Base-by-base conservation (phyloP, 2,329 filamentous ascomycete genomes). In the Aspergillus aculeatinus region DNA sequence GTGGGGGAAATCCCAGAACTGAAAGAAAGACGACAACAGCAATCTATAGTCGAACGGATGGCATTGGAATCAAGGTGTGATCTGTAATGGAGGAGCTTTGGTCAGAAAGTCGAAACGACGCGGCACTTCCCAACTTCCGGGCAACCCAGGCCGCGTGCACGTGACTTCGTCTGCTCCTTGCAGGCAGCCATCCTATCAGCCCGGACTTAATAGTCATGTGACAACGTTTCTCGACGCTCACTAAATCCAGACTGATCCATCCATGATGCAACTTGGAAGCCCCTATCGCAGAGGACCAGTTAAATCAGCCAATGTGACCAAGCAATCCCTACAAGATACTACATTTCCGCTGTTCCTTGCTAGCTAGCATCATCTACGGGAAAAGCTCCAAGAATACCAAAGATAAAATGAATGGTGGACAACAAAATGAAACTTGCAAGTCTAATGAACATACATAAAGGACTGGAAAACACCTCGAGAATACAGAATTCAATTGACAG, bases 401-500 rank as follows among this genome's bases (percentile, higher is more conserved):
- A 63, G 59, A 64, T 60, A 60, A 61, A 59, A 63, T 50, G 42
- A 60, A 49, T 50, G 55, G 48, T 47, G 48, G 39, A 19, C 47
- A 55, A 57, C 53, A 60, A 16, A 60, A 68, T 67, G 65, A 65
- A 69, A 68, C 66, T 64, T 59, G 57, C 65, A 68, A 68, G 65
- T 69, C 64, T 68, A 68, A 63, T 65, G 51, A 69, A 68, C 65
- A 66, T 58, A 66, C 51, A 64, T 58, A 56, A 68, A 59, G n/a
- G 53, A 64, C 57, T 55, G 56, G 57, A 51, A 57, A 68, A 74
- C 68, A 70, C 69, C 69, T 68, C 65, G 63, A 67, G 63, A 62
- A 68, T 71, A 72, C 68, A 73, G 64, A 61, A 65, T 44, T 44
- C 65, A 67, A 67, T 66, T 66, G 65, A 71, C 63, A 71, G 62